Conservation (phyloP, 1,284 basidiomycete species). For the Agroathelia rolfsii region DNA sequence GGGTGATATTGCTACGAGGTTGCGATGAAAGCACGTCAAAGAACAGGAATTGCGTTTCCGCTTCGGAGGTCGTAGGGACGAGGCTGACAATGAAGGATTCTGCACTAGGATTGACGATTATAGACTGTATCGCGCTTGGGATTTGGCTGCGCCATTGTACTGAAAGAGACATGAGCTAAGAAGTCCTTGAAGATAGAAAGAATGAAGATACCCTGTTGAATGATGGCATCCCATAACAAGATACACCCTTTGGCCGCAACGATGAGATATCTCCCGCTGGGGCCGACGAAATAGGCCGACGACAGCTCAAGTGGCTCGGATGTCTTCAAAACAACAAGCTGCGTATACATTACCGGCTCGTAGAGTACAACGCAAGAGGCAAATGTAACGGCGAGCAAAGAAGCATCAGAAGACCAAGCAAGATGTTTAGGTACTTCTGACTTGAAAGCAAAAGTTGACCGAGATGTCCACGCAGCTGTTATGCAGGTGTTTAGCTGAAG, state of each 20-base stretch:
- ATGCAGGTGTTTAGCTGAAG: constrained; percentile 2
- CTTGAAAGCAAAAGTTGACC: constrained; percentile 64
- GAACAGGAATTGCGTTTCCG: constrained; percentile 32
- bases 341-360: constrained; percentile 59
- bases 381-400: constrained; percentile 73
- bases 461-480: constrained; percentile 70
- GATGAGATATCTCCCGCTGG: constrained; percentile 51
- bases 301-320: constrained; percentile 37
- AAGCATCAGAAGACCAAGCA: constrained; percentile 81
- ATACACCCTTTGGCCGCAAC: constrained; percentile 43
- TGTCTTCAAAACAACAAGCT: constrained; percentile 55
- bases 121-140: constrained; percentile 25
- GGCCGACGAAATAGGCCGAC: constrained; percentile 57
- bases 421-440: constrained; percentile 54
- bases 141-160: constrained; percentile 50
- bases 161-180: constrained; percentile 18
- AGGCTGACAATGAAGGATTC: constrained; percentile 53
- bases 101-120: constrained; percentile 46
- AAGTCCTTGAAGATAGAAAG: constrained; percentile 1
- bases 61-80: constrained; percentile 18
- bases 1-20: constrained; percentile 29
- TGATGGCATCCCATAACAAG: constrained; percentile 75
- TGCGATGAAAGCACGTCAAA: constrained; percentile 37
- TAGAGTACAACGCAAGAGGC: constrained; percentile 69
- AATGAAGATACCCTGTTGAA: constrained; percentile 47